phyloP scores from a whole-genome alignment of 2,329 filamentous ascomycete species.

The Aspergillus sojae region DNA sequence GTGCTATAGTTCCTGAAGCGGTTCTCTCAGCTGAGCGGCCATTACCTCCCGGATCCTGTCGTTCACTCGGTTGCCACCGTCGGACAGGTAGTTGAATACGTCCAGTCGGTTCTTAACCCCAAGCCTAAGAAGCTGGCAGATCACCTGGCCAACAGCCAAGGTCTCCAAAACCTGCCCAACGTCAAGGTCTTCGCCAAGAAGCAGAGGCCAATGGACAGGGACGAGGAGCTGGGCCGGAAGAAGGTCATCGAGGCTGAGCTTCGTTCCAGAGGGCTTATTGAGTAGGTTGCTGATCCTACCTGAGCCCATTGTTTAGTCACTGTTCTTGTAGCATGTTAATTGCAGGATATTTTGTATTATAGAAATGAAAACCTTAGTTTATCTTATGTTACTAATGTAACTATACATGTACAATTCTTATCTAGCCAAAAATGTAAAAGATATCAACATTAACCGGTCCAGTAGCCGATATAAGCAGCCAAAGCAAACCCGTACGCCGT shows the following conservation, averaged over 20 bases:
- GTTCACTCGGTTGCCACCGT: conserved; percentile 61
- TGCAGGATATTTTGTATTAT: conserved; percentile 26
- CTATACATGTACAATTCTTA: conserved; percentile 6
- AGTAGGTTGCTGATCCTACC: conserved; percentile 29
- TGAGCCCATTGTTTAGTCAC: conserved; percentile 11
- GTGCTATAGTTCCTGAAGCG: conserved; percentile 72
- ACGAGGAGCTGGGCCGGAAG: conserved; percentile 72
- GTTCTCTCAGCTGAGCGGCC: conserved; percentile 77
- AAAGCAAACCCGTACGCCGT: conserved; percentile 10
- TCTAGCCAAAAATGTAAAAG: background rate
- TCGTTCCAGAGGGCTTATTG: conserved; percentile 61
- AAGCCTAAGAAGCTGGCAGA: conserved; percentile 63
- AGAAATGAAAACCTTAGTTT: conserved; percentile 19
- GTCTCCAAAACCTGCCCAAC: conserved; percentile 64
- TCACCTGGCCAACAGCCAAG: conserved; percentile 51
- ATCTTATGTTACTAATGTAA: conserved; percentile 9
- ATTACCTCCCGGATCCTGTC: conserved; percentile 70
- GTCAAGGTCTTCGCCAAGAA: conserved; percentile 67
- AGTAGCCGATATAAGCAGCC: conserved; percentile 13
- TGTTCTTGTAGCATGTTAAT: conserved; percentile 25
- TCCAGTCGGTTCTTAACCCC: conserved; percentile 40
- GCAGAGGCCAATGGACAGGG: conserved; percentile 71
- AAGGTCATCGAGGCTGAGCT: conserved; percentile 78
- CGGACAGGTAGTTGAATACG: conserved; percentile 56
- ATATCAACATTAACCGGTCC: conserved; percentile 4